These are phyloP conservation scores for Auricularia heimuer DNA, from an alignment of 768 basidiomycete genomes.

Conservation along the genomic window DNA sequence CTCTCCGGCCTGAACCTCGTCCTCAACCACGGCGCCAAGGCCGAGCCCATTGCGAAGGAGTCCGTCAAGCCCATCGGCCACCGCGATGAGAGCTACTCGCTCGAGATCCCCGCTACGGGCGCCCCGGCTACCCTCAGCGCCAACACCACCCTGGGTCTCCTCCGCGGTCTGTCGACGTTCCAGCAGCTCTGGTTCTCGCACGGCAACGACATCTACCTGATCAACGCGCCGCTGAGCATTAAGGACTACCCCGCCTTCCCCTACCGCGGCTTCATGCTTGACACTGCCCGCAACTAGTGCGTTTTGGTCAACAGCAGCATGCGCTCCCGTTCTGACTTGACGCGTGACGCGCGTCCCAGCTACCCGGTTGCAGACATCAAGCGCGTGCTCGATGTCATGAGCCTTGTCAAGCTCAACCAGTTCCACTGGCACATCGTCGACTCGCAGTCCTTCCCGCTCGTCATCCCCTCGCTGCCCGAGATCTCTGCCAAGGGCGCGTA, in stretches of 20 bases:
- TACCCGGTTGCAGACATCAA: slow-evolving; percentile 56
- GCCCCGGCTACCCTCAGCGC: slow-evolving; percentile 45
- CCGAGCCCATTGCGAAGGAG: slow-evolving; percentile 41
- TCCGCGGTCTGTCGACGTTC: slow-evolving; percentile 71
- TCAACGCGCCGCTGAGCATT: slow-evolving; percentile 49
- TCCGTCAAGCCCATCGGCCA: slow-evolving; percentile 38
- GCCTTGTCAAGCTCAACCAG: slow-evolving; percentile 67
- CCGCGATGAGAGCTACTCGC: slow-evolving; percentile 50
- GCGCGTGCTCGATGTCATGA: slow-evolving; percentile 67
- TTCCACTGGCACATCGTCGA: slow-evolving; percentile 85
- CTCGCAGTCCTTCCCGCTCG: slow-evolving; percentile 71
- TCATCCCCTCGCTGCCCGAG: slow-evolving; percentile 48
- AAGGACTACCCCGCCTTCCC: slow-evolving; percentile 57
- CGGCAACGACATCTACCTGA: slow-evolving; percentile 37
- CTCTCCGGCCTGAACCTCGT: slow-evolving; percentile 37
- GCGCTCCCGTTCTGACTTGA: background rate
- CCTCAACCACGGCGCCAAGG: slow-evolving; percentile 21
- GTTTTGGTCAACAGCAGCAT: slow-evolving; percentile 7
- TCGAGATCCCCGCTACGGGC: slow-evolving; percentile 46
- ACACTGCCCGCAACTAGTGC: slow-evolving; percentile 69
- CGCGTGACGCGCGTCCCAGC: slow-evolving; percentile 21
- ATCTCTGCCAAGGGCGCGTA: slow-evolving; percentile 54
- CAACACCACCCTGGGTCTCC: slow-evolving; percentile 55
- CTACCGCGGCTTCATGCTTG: slow-evolving; percentile 70
- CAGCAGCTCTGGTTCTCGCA: slow-evolving; percentile 22